Base-by-base conservation (phyloP, 1,284 basidiomycete genomes). In the Paramarasmius palmivorus region DNA sequence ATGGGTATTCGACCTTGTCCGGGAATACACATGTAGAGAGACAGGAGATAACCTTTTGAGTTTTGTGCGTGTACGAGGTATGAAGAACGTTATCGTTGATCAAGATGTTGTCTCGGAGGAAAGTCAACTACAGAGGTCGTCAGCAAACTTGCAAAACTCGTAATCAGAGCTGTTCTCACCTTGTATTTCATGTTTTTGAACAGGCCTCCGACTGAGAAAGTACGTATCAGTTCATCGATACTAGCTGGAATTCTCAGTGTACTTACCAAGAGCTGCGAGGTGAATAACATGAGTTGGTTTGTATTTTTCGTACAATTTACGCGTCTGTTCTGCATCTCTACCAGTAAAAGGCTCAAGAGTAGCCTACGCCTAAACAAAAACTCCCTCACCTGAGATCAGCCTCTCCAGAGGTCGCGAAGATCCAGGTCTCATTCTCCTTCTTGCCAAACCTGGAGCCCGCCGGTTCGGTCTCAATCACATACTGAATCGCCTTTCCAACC, bases 151-250 rank as follows among this genome's bases (percentile, higher is more conserved):
- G 2, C 41, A 22, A 39, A 19, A 37, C 46, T 15, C 23, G 39
- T 15, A 44, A 52, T 17, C n/a, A 10, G 23, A 7, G 12, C 10
- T 17, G 9, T 4, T 54, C 71, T 34, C 53, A 85, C 90, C 70
- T 95, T 95, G 73, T 86, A 84, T 64, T 89, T 88, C 88, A 95
- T 94, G 74, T 95, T 95, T 63, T 84, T 89, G 77, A 93, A 95
- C 26, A 95, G 73, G 10, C 93, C 93, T 9, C 93, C 93, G 52
- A 95, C 93, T 91, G 65, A 19, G 53, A 38, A 19, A 20, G 49
- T 46, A 50, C n/a, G 25, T 7, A 32, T 29, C 25, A n/a, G 14
- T 5, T 29, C 17, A 29, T 14, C 15, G 23, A 14, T 40, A 17
- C 17, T 10, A 17, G 29, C 15, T 46, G 14, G 29, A 26, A 7